Evolutionary conservation across 352 stramenopile genomes (phyloP), one percentile per base, ranked within the genome.

Genomic region (Phytophthora quininea): DNA sequence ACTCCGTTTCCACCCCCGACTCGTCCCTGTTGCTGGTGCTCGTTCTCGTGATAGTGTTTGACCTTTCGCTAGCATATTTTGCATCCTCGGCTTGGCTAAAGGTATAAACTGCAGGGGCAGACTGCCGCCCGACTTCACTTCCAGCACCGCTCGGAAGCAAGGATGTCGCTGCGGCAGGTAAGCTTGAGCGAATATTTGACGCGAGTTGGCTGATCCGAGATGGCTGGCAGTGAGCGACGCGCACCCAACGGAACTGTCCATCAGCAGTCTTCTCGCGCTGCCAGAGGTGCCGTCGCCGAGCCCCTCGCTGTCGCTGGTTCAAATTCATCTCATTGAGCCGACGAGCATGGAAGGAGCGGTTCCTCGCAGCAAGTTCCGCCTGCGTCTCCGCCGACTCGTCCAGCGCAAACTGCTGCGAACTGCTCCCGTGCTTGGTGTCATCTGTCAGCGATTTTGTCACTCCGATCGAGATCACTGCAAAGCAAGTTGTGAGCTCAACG

Each of bases 311-410:
- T 3, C 85, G 75, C 66, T 93, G 87, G 56, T 84, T 95, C 31
- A 95, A 50, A 54, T 95, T 91, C 79, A 90, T 90, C 31, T 89
- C 84, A 57, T 95, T 93, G 29, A 92, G 71, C 1, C 85, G 71
- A 1, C 85, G 82, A n/a, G 90, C 87, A 58, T 95, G 87, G 59
- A 95, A 92, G 7, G 85, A 91, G 1, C 87, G 77, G 24, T 90
- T 90, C 15, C 84, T 74, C 9, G 84, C 86, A 0, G 77, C 77
- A 24, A 91, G 73, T 10, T 79, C 59, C 12, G 69, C 74, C 53
- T 77, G 63, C 30, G 74, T 45, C n/a, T 69, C 59, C 0, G 62
- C 60, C 15, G 79, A 73, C 0, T 70, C 65, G 1, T 66, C 73
- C 7, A 75, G 43, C 6, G 48, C 54, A 38, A 85, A 78, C 15